Percentiles rank a stretch among this genome's conserved stretches.
Conservation (phyloP, 1,284 basidiomycete species). For the Rhodotorula sp. region DNA sequence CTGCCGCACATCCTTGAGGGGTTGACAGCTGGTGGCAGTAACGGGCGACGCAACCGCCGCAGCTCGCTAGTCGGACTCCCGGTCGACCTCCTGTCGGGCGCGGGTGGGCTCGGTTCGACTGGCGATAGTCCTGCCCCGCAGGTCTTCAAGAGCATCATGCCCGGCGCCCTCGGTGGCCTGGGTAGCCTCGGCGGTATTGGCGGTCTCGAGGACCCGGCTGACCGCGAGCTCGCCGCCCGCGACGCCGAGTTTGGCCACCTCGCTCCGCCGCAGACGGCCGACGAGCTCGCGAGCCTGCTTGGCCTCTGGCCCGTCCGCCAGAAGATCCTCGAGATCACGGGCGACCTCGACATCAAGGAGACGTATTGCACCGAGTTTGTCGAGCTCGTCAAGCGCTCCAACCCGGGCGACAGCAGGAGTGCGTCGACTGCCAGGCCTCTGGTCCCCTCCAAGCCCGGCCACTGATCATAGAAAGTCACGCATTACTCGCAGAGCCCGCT, state of each 20-base stretch:
- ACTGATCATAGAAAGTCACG: neutral
- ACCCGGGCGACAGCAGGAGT: neutral
- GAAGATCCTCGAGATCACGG: conserved; percentile 1
- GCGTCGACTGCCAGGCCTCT: neutral
- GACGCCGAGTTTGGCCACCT: neutral
- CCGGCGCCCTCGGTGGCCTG: neutral
- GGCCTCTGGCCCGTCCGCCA: conserved; percentile 3
- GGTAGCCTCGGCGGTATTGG: neutral
- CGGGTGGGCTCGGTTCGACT: too few relatives aligned
- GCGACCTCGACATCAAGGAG: conserved; percentile 1
- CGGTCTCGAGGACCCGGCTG: neutral
- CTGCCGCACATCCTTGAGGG: too few relatives aligned
- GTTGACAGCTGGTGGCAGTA: too few relatives aligned
- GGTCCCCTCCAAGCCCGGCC: neutral
- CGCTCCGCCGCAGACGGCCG: neutral
- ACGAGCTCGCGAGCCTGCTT: neutral
- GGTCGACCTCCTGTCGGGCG: too few relatives aligned
- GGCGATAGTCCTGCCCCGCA: too few relatives aligned
- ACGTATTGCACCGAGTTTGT: neutral
- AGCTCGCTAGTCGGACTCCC: too few relatives aligned
- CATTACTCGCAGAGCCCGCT: neutral
- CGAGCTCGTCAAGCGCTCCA: neutral
- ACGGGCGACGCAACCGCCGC: too few relatives aligned
- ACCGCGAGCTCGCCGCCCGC: neutral
- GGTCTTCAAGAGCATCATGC: neutral